Conservation (phyloP, 192 early-diverging fungal genomes). For the Paraglomus brasilianum region DNA sequence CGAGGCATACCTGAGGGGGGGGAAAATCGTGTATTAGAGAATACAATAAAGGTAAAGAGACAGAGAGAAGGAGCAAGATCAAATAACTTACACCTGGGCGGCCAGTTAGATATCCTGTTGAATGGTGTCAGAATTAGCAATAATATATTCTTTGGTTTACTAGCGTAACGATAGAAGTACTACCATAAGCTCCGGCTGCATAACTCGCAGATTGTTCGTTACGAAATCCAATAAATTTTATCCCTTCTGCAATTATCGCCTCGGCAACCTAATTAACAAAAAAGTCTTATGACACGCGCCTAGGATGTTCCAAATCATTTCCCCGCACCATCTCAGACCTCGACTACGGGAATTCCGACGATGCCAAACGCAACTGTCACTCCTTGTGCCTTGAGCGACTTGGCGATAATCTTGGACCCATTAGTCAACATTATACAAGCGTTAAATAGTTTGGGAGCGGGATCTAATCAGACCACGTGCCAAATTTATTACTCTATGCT, state of each 20-base stretch:
- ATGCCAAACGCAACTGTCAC: constrained; percentile 71
- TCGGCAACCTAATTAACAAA: constrained; percentile 51
- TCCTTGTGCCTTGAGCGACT: constrained; percentile 55
- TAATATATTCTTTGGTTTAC: neutral
- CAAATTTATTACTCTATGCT: too few relatives aligned
- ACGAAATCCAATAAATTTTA: constrained; percentile 68
- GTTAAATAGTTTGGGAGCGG: too few relatives aligned
- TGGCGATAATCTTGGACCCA: constrained; percentile 47
- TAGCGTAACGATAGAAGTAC: neutral
- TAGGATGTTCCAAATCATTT: neutral
- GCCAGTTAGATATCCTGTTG: constrained; percentile 53
- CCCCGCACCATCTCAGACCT: constrained; percentile 29
- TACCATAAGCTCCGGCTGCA: constrained; percentile 61
- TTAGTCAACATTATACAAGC: too few relatives aligned
- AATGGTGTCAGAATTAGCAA: neutral
- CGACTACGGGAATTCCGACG: constrained; percentile 75
- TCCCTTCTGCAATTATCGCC: constrained; percentile 65
- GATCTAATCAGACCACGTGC: too few relatives aligned
- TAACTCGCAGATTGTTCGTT: constrained; percentile 78
- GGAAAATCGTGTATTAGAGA: neutral
- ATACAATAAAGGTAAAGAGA: neutral
- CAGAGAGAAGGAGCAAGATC: too few relatives aligned
- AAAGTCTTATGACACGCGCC: neutral
- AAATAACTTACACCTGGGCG: constrained; percentile 48
- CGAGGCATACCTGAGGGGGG: constrained; percentile 47